Conservation (phyloP, 306 rosid genomes). For the Vigna mungo region DNA sequence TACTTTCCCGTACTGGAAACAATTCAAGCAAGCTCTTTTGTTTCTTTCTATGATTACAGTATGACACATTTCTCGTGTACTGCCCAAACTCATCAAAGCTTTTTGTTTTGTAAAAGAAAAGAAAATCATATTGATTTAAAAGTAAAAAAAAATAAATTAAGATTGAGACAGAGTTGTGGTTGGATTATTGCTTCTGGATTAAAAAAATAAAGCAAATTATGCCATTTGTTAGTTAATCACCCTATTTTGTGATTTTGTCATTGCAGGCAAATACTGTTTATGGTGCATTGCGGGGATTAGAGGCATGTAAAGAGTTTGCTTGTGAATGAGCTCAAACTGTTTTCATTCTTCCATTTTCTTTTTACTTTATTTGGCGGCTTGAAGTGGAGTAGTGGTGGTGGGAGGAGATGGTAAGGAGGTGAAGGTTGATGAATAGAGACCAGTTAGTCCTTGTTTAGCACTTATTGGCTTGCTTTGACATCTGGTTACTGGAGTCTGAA, state of each 20-base stretch:
- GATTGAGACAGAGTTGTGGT: slow-evolving; percentile 29
- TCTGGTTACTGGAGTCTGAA: slow-evolving; percentile 25
- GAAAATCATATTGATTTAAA: background rate
- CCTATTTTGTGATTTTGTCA: slow-evolving; percentile 33
- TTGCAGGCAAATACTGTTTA: slow-evolving; percentile 59
- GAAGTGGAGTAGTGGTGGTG: slow-evolving; percentile 1
- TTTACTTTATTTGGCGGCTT: slow-evolving; percentile 16
- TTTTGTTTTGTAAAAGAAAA: background rate
- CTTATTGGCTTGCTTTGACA: slow-evolving; percentile 16
- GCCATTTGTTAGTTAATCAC: slow-evolving; percentile 14
- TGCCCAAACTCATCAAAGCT: background rate
- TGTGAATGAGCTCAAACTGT: slow-evolving; percentile 19
- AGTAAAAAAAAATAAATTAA: background rate
- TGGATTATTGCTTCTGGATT: background rate
- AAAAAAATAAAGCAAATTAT: slow-evolving; percentile 27
- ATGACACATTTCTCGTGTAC: background rate
- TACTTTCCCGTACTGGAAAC: slow-evolving; percentile 9
- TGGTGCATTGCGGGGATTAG: slow-evolving; percentile 62
- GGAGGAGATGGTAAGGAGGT: slow-evolving; percentile 24
- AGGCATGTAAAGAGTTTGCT: slow-evolving; percentile 48
- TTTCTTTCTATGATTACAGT: slow-evolving; percentile 9
- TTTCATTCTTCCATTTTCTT: background rate
- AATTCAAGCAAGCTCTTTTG: background rate
- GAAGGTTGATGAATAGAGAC: slow-evolving; percentile 26
- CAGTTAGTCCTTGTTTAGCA: slow-evolving; percentile 19